These are phyloP conservation scores for Teunomyces tritomae DNA, from an alignment of 805 yeast genomes.

Conservation along the genomic window DNA sequence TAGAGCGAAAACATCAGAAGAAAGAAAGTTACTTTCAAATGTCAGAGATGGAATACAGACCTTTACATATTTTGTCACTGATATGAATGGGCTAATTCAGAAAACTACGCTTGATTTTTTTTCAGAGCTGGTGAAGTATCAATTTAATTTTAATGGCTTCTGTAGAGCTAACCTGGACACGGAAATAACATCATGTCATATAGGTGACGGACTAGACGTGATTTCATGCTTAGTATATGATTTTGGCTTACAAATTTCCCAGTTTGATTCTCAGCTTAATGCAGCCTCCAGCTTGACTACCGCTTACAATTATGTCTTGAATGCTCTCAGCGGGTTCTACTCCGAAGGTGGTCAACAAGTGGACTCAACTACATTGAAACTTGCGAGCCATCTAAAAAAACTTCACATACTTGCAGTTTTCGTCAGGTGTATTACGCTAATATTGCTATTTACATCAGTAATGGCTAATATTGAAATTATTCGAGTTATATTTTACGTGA, in stretches of 20 bases:
- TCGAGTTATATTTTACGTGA: not conserved
- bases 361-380: not conserved
- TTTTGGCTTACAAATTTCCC: constrained; percentile 46
- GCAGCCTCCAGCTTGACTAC: constrained; percentile 11
- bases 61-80: not conserved
- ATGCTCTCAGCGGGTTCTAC: not conserved
- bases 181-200: constrained; percentile 23
- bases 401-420: not conserved
- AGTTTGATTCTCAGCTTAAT: constrained; percentile 23
- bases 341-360: not conserved
- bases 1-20: not conserved
- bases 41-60: constrained; percentile 1
- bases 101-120: constrained; percentile 15
- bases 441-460: not conserved
- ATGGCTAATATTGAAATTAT: not conserved
- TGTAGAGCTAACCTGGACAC: constrained; percentile 37
- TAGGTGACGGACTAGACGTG: constrained; percentile 46
- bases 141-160: constrained; percentile 47
- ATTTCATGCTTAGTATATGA: constrained; percentile 48
- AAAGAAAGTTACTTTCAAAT: not conserved
- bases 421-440: not conserved
- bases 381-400: not conserved
- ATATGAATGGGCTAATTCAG: not conserved
- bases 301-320: constrained; percentile 5
- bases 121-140: constrained; percentile 39